Evolutionary conservation across 768 basidiomycete genomes (phyloP).

Genomic region (Serendipita indica): DNA sequence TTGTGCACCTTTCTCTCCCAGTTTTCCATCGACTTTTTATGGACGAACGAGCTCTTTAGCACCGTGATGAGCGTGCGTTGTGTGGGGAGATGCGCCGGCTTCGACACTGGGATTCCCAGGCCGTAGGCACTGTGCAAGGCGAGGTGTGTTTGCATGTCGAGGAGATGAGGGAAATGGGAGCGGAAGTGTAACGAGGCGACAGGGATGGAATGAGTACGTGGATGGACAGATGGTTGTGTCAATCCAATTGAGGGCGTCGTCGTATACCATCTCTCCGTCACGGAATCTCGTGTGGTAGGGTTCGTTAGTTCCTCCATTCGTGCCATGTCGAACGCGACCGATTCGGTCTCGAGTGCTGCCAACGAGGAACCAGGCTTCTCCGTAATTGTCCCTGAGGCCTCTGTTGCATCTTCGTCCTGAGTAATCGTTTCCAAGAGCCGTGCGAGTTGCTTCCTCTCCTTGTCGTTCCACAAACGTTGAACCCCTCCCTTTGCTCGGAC

Average conservation of each 20-base stretch:
- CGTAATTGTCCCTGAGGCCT: background rate
- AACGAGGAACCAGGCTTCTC: no score
- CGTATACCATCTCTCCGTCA: background rate
- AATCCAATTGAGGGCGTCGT: slow-evolving; percentile 1
- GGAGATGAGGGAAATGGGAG: slow-evolving; percentile 47
- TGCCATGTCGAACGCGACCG: background rate
- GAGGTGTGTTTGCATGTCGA: slow-evolving; percentile 75
- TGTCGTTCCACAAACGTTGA: background rate
- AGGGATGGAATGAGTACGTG: slow-evolving; percentile 31
- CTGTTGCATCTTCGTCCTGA: background rate
- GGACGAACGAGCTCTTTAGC: slow-evolving; percentile 66
- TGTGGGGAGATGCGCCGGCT: slow-evolving; percentile 50
- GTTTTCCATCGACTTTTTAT: slow-evolving; percentile 93
- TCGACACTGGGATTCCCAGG: slow-evolving; percentile 64
- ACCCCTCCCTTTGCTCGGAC: background rate
- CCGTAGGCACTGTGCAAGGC: slow-evolving; percentile 71
- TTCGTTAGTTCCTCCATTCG: background rate
- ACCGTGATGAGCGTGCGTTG: slow-evolving; percentile 77
- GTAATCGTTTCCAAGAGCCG: background rate
- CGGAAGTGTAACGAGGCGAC: slow-evolving; percentile 75
- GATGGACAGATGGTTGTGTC: background rate
- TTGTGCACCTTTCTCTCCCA: slow-evolving; percentile 77
- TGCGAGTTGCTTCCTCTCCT: background rate
- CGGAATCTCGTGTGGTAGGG: background rate
- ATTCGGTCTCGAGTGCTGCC: background rate